Percentiles rank a stretch among this genome's conserved stretches.
Evolutionary conservation across 148 eudicot species (phyloP).

Genomic region (Rhododendron henanense): DNA sequence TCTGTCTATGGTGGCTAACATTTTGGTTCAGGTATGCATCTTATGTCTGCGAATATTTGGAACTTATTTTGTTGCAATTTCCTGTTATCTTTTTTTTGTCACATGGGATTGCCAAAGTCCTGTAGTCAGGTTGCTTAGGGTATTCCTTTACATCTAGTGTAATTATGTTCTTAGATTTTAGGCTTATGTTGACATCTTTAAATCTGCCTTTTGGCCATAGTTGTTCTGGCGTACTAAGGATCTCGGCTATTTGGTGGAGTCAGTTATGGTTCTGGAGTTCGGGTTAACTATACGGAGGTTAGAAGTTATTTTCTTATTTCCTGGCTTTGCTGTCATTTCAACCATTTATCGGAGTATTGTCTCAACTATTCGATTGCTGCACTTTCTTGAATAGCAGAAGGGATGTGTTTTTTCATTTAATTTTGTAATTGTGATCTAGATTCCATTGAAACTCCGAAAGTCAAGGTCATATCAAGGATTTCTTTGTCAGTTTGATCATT

Average conservation of each 20-base stretch:
- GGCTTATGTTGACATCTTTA: background rate
- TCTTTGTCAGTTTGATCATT: background rate
- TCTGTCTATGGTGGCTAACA: conserved; percentile 58
- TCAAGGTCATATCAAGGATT: background rate
- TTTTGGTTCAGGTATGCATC: conserved; percentile 74
- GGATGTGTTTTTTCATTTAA: background rate
- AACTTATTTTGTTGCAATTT: background rate
- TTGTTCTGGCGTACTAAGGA: conserved; percentile 78
- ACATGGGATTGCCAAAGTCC: background rate
- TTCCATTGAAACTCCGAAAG: background rate
- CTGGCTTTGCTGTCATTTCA: background rate
- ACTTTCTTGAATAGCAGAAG: background rate
- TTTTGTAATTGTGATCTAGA: background rate
- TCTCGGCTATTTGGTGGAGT: conserved; percentile 81
- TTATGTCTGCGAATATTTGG: background rate
- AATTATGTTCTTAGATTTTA: background rate
- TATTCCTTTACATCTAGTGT: background rate
- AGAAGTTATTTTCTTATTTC: conserved; percentile 14
- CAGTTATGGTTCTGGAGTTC: conserved; percentile 80
- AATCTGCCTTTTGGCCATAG: conserved; percentile 30
- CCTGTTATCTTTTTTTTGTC: background rate
- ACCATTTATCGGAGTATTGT: background rate
- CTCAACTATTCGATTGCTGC: background rate
- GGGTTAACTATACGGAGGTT: conserved; percentile 83
- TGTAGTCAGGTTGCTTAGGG: background rate